Evolutionary conservation across 2,329 filamentous ascomycete species (phyloP).

Genomic region (Aulographum hederae): DNA sequence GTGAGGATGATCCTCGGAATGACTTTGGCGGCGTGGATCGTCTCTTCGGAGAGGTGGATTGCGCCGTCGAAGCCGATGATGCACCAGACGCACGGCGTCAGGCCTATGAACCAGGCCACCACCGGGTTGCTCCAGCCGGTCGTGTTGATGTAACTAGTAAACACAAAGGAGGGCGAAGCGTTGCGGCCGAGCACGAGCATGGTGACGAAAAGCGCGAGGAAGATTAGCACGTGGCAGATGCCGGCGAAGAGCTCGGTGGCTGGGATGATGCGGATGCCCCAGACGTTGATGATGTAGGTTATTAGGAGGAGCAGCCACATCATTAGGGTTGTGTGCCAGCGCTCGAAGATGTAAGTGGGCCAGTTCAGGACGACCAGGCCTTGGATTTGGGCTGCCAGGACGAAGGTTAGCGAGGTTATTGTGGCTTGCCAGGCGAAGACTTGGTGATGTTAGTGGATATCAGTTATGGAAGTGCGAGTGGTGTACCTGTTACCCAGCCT

Average conservation of each 20-base stretch:
- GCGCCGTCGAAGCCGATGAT: constrained; percentile 20
- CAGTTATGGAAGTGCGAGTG: no score
- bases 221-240: constrained; percentile 16
- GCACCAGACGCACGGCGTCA: constrained; percentile 16
- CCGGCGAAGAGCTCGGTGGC: constrained; percentile 20
- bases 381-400: constrained; percentile 17
- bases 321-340: constrained; percentile 23
- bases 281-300: constrained; percentile 17
- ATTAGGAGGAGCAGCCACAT: constrained; percentile 17
- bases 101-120: constrained; percentile 19
- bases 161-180: constrained; percentile 16
- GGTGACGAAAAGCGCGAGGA: constrained; percentile 19
- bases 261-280: constrained; percentile 14
- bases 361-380: constrained; percentile 18
- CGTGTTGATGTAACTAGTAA: constrained; percentile 9
- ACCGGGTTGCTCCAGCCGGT: constrained; percentile 16
- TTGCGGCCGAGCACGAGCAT: constrained; percentile 14
- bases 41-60: constrained; percentile 23
- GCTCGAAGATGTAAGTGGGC: constrained; percentile 13
- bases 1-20: constrained; percentile 25
- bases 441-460: no score
- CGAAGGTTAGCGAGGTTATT: constrained; percentile 14
- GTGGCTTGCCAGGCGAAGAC: constrained; percentile 18
- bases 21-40: constrained; percentile 15
- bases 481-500: no score